phyloP scores from a whole-genome alignment of 257 asterid species.

The Ajuga chamaepitys region DNA sequence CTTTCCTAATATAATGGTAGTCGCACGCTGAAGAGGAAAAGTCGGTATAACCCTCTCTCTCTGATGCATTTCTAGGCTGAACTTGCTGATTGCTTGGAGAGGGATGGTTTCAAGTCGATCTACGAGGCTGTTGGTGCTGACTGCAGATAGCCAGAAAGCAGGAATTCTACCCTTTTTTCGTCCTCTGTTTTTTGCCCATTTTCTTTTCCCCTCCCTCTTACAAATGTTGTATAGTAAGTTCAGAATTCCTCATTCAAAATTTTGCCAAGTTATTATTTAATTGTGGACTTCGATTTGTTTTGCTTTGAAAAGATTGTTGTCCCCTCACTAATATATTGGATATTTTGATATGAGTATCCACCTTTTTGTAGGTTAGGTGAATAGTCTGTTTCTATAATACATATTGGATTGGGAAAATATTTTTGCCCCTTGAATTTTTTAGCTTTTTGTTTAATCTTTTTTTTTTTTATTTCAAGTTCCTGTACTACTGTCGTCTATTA shows the following conservation, averaged over 20 bases:
- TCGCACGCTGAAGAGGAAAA: background rate
- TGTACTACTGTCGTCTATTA: too few species aligned
- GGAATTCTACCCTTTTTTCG: conserved; percentile 6
- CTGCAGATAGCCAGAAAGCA: conserved; percentile 44
- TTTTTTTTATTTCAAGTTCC: too few species aligned
- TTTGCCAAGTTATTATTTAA: background rate
- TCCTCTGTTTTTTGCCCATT: too few species aligned
- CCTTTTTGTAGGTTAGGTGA: too few species aligned
- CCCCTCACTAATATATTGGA: background rate
- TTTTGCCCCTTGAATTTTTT: too few species aligned
- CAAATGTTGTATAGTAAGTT: conserved; percentile 18
- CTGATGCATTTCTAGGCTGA: conserved; percentile 46
- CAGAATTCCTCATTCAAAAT: background rate
- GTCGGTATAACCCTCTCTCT: background rate
- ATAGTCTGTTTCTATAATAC: too few species aligned
- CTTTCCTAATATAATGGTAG: background rate
- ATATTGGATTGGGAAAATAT: too few species aligned
- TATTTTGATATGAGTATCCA: too few species aligned
- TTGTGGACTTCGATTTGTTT: background rate
- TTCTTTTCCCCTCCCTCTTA: background rate
- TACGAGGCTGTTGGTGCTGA: conserved; percentile 86
- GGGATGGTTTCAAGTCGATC: conserved; percentile 77
- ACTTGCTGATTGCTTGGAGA: conserved; percentile 73
- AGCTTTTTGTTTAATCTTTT: too few species aligned
- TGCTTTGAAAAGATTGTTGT: background rate